Conservation (phyloP, 2,329 filamentous ascomycete genomes). For the Diaporthe destruens region DNA sequence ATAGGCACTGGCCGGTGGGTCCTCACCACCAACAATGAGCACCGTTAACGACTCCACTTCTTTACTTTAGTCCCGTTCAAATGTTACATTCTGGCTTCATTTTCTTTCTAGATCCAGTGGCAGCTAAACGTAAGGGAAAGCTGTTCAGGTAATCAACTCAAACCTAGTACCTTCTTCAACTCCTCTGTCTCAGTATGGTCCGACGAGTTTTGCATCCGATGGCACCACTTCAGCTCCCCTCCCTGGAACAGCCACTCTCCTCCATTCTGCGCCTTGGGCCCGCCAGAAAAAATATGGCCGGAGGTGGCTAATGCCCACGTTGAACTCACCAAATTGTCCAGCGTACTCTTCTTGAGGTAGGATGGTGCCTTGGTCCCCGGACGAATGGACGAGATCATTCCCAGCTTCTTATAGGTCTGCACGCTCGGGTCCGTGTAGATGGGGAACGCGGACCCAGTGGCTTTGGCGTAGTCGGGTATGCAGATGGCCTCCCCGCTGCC, state of each 20-base stretch:
- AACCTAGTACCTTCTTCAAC: conserved; percentile 20
- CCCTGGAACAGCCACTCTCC: conserved; percentile 35
- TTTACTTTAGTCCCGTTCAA: too few species aligned
- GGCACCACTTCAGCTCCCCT: conserved; percentile 23
- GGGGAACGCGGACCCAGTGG: conserved; percentile 8
- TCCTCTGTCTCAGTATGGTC: conserved; percentile 26
- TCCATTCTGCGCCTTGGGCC: conserved; percentile 19
- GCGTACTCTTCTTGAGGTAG: conserved; percentile 20
- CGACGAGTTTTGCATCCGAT: conserved; percentile 1
- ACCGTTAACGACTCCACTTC: too few species aligned
- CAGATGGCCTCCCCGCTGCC: conserved; percentile 25
- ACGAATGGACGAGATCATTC: conserved; percentile 12
- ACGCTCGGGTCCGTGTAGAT: conserved; percentile 31
- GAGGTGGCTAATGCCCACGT: not conserved
- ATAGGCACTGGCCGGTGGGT: too few species aligned
- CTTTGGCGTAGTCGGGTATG: conserved; percentile 11
- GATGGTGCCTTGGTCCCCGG: not conserved
- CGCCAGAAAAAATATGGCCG: not conserved
- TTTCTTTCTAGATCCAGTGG: too few species aligned
- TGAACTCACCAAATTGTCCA: not conserved
- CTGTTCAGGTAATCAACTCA: not conserved
- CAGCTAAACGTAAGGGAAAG: too few species aligned
- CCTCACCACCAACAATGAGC: too few species aligned
- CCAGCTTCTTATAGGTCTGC: conserved; percentile 11
- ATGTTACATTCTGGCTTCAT: too few species aligned